Percentiles rank a stretch among this genome's conserved stretches.
Conservation (phyloP, 805 yeast genomes). For the Nakazawaea holstii region DNA sequence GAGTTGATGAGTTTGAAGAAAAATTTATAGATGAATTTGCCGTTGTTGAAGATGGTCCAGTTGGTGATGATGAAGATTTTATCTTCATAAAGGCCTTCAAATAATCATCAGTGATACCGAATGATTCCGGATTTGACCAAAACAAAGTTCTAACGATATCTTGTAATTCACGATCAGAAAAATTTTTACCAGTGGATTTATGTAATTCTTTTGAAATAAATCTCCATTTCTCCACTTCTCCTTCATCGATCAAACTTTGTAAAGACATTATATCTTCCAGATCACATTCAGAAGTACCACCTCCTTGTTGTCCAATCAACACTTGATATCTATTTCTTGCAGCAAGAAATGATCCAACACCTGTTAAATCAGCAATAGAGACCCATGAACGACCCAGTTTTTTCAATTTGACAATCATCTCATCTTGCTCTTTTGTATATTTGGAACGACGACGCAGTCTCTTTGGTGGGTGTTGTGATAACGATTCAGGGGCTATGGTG, state of each 20-base stretch:
- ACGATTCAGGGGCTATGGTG: conserved; percentile 36
- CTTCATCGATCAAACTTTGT: conserved; percentile 55
- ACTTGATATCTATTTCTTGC: conserved; percentile 79
- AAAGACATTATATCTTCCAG: conserved; percentile 46
- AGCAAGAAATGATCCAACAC: conserved; percentile 62
- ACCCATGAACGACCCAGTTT: conserved; percentile 64
- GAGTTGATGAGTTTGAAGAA: too few species aligned
- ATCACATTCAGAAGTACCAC: conserved; percentile 62
- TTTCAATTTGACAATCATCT: conserved; percentile 55
- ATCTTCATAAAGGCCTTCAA: conserved; percentile 25
- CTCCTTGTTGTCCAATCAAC: conserved; percentile 78
- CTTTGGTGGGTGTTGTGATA: conserved; percentile 36
- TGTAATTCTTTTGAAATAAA: conserved; percentile 58
- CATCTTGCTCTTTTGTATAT: conserved; percentile 65
- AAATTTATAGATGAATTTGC: too few species aligned
- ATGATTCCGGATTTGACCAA: conserved; percentile 46
- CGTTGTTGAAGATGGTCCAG: too few species aligned
- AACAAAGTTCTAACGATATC: conserved; percentile 49
- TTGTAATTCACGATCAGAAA: conserved; percentile 49
- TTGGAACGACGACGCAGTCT: conserved; percentile 61
- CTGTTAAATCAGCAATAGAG: conserved; percentile 62
- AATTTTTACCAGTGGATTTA: conserved; percentile 45
- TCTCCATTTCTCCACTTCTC: conserved; percentile 66
- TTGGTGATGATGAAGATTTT: background rate
- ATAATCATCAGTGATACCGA: conserved; percentile 49